phyloP scores from a whole-genome alignment of 164 flowering plant genomes.

The Euptelea pleiosperma region DNA sequence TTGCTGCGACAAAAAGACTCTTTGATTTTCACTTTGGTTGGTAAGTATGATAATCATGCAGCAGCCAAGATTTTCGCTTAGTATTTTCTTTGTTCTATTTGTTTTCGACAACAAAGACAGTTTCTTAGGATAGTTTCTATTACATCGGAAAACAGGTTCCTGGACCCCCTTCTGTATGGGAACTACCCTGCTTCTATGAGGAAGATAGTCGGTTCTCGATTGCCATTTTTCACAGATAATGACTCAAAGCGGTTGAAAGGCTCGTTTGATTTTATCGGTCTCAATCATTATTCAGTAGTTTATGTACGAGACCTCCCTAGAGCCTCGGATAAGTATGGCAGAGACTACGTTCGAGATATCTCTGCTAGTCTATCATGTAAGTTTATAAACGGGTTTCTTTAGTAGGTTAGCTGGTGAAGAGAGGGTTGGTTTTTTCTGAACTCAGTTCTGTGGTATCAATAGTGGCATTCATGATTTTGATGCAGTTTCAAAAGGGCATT shows the following conservation, averaged over 20 bases:
- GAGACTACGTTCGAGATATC: constrained; percentile 12
- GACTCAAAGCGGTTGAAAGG: constrained; percentile 13
- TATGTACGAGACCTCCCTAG: constrained; percentile 7
- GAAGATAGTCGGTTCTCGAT: constrained; percentile 13
- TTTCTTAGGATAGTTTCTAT: background rate
- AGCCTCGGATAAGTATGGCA: background rate
- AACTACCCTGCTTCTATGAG: constrained; percentile 13
- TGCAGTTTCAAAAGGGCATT: background rate
- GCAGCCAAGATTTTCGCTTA: no score
- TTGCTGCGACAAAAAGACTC: constrained; percentile 1
- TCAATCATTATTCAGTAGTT: constrained; percentile 13
- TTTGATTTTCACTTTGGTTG: constrained; percentile 9
- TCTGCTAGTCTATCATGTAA: constrained; percentile 3
- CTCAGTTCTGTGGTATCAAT: no score
- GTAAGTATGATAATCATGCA: constrained; percentile 5
- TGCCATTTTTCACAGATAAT: constrained; percentile 13
- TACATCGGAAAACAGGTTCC: background rate
- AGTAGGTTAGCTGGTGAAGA: no score
- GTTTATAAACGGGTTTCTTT: no score
- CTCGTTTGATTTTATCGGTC: constrained; percentile 18
- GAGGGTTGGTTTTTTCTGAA: no score
- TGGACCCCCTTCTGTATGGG: constrained; percentile 16
- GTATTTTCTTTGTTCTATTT: background rate
- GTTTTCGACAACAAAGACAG: no score
- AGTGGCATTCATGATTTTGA: no score